phyloP scores from a whole-genome alignment of 2,329 filamentous ascomycete genomes.

The Fusarium lateritium region DNA sequence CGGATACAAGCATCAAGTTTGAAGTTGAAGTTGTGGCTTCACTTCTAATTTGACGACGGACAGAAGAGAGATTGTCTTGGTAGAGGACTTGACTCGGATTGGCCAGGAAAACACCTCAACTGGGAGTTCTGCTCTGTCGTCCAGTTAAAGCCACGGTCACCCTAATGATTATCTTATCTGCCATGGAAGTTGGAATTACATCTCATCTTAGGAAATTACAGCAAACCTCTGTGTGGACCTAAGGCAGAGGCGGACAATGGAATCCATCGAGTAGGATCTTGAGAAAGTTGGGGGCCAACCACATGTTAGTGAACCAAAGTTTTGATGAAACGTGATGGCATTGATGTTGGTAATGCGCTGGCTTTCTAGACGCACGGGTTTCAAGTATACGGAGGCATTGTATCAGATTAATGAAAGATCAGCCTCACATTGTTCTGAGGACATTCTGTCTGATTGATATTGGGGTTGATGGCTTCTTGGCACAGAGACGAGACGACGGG shows the following conservation, averaged over 20 bases:
- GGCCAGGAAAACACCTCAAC: conserved; percentile 10
- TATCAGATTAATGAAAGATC: conserved; percentile 28
- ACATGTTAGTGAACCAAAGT: conserved; percentile 1
- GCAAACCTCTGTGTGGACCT: conserved; percentile 42
- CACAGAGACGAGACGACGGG: conserved; percentile 14
- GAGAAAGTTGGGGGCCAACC: conserved; percentile 16
- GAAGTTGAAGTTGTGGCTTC: conserved; percentile 19
- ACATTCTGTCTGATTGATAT: conserved; percentile 14
- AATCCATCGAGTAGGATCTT: conserved; percentile 25
- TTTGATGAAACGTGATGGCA: neutral
- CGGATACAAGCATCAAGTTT: conserved; percentile 27
- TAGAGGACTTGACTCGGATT: conserved; percentile 28
- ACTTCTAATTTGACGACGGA: conserved; percentile 32
- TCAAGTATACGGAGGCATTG: conserved; percentile 20
- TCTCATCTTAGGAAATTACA: conserved; percentile 52
- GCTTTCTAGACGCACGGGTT: conserved; percentile 14
- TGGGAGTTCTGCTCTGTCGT: neutral
- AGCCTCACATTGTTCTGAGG: conserved; percentile 13
- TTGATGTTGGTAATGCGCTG: neutral
- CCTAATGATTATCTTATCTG: conserved; percentile 26
- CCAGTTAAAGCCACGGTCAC: conserved; percentile 38
- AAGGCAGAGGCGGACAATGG: conserved; percentile 34
- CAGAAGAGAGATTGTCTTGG: conserved; percentile 27
- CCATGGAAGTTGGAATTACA: conserved; percentile 43
- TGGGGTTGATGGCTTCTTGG: conserved; percentile 13